Evolutionary conservation across 805 yeast genomes (phyloP), one percentile per base, ranked within the genome.

Genomic region (Dipodascus albidus): DNA sequence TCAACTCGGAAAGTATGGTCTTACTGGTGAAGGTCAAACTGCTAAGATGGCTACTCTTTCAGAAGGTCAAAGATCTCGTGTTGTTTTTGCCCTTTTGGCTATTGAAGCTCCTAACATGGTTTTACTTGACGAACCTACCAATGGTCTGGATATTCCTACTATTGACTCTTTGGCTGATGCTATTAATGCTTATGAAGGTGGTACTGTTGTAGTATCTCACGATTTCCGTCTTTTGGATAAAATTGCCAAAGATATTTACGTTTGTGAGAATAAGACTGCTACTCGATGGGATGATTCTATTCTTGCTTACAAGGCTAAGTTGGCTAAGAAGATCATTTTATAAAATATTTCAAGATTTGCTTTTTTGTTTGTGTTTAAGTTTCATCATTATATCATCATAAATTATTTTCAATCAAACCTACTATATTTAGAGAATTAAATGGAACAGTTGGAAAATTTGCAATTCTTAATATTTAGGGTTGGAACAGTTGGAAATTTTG

Each of bases 1-100:
- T 64, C 98, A 91, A 75, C 79, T 93, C 64, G 99, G 99, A 67
- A 87, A 97, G 74, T 93, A 85, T 67, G 99, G 99, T 74, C 81
- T 93, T 66, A 91, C 98, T 58, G 99, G 99, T 75, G 98, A 93
- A 75, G 95, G 91, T 59, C 99, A 93, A 78, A 93, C 98, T 54
- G 87, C 96, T 48, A 90, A 88, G 70, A 93, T 93, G 98, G 98
- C 96, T 62, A 93, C 99, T 17, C 74, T 93, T 60, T 90, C 97
- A 19, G 99, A 93, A 78, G 99, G 99, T 72, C 99, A 93, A 79
- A 86, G 98, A 77, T 91, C 98, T 60, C 85, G 99, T 75, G 99
- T 93, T 62, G 99, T 93, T 54, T 93, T 93, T 67, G 98, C 98
- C 9, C 76, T 93, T 61, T 80, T 93, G 66, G 99, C 99, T 51